Percentiles rank a stretch among this genome's conserved stretches.
Conservation (phyloP, 768 basidiomycete species). For the Serpula lacrymans region DNA sequence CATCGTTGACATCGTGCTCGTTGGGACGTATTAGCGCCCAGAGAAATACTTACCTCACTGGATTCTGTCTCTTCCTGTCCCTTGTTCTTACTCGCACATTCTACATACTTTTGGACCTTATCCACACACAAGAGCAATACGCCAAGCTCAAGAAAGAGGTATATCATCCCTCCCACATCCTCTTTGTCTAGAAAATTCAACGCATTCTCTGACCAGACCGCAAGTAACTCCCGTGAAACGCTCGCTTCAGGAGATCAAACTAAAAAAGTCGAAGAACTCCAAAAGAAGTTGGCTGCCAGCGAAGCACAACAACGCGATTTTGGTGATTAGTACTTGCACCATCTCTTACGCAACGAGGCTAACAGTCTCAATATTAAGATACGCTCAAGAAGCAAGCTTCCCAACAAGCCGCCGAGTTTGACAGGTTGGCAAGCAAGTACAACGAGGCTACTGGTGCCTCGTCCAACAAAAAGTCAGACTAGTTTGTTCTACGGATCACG, state of each 20-base stretch:
- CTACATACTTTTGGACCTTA: conserved; percentile 87
- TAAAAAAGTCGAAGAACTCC: conserved; percentile 60
- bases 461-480: conserved; percentile 68
- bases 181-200: not conserved
- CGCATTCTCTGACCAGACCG: conserved; percentile 22
- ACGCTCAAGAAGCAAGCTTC: conserved; percentile 79
- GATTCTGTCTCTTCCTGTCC: conserved; percentile 93
- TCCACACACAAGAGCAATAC: conserved; percentile 86
- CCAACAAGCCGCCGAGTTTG: conserved; percentile 77
- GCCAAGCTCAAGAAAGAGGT: conserved; percentile 72
- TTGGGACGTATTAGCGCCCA: conserved; percentile 66
- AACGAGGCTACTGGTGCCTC: conserved; percentile 63
- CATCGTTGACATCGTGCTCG: too few relatives aligned
- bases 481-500: conserved; percentile 3
- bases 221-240: conserved; percentile 27
- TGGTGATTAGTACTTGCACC: conserved; percentile 36
- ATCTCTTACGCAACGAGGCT: too few relatives aligned
- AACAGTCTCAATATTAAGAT: conserved; percentile 46
- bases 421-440: conserved; percentile 75
- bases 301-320: conserved; percentile 64
- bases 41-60: conserved; percentile 89
- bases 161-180: not conserved
- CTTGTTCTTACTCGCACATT: conserved; percentile 92
- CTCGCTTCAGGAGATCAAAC: conserved; percentile 18
- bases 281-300: conserved; percentile 57